A percentile compares a stretch with the other conserved stretches of the same genome.
phyloP scores from a whole-genome alignment of 345 rosid genomes.

The Balakata baccata region DNA sequence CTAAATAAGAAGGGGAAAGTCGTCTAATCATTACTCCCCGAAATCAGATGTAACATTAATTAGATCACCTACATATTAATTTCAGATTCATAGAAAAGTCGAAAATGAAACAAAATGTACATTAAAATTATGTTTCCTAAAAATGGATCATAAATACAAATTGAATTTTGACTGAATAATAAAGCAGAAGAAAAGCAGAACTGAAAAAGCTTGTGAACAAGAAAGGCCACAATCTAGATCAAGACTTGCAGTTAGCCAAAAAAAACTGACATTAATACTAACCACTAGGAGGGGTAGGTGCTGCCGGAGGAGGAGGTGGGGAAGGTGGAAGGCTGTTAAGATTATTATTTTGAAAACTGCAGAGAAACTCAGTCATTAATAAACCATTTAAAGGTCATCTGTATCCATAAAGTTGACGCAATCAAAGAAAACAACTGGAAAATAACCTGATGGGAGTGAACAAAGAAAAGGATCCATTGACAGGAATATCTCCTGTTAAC shows the following conservation, averaged over 20 bases:
- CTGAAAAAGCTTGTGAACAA: neutral
- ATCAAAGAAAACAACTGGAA: conserved; percentile 16
- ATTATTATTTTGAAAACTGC: conserved; percentile 54
- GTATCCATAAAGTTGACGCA: conserved; percentile 5
- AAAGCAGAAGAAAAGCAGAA: neutral
- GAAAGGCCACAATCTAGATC: neutral
- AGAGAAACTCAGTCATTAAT: conserved; percentile 31
- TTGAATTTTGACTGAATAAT: neutral
- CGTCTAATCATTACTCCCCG: neutral
- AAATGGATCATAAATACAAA: neutral
- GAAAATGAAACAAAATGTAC: neutral
- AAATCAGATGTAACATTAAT: neutral
- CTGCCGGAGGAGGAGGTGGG: conserved; percentile 57
- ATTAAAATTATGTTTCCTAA: neutral
- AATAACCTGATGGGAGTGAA: conserved; percentile 73
- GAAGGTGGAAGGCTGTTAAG: conserved; percentile 31
- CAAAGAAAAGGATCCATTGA: conserved; percentile 74
- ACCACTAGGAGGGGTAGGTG: conserved; percentile 31
- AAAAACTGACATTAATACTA: conserved; percentile 40
- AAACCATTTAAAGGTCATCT: conserved; percentile 12
- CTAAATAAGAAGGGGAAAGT: neutral
- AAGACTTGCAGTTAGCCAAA: neutral
- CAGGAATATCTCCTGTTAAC: conserved; percentile 63
- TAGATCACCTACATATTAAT: neutral
- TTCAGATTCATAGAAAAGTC: neutral